Conservation (phyloP, 2,329 filamentous ascomycete species). For the Eutypella sp. region DNA sequence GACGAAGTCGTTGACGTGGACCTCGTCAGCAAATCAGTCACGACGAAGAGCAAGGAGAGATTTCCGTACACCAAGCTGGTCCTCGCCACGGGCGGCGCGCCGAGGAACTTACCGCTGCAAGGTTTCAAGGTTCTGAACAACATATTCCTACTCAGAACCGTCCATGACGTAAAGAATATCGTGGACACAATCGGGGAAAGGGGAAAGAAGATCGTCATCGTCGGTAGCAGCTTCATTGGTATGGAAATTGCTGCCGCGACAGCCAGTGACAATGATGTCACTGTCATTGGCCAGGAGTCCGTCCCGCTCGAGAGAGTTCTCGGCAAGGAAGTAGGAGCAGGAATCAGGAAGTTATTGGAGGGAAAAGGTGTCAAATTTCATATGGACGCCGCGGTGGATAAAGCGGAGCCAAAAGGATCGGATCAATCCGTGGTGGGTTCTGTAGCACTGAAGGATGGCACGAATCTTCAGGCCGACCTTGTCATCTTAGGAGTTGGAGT, state of each 20-base stretch:
- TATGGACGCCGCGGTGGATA: conserved; percentile 75
- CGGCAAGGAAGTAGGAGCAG: conserved; percentile 72
- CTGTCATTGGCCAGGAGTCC: conserved; percentile 83
- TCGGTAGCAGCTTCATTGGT: conserved; percentile 94
- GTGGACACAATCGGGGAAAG: conserved; percentile 73
- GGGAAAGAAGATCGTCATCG: conserved; percentile 85
- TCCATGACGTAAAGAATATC: conserved; percentile 76
- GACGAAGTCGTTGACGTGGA: conserved; percentile 70
- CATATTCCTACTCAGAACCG: conserved; percentile 75
- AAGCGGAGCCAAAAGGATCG: conserved; percentile 66
- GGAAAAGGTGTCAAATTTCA: conserved; percentile 86
- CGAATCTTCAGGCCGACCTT: conserved; percentile 76
- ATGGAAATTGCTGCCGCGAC: conserved; percentile 94
- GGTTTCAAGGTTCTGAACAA: conserved; percentile 85
- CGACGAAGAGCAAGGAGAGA: conserved; percentile 69
- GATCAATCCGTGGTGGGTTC: conserved; percentile 71
- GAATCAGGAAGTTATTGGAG: conserved; percentile 75
- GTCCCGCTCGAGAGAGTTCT: conserved; percentile 82
- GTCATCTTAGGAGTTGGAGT: conserved; percentile 92
- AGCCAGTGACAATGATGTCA: conserved; percentile 73
- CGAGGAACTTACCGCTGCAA: conserved; percentile 69
- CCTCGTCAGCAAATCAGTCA: conserved; percentile 66
- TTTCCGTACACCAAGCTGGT: conserved; percentile 82
- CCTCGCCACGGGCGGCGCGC: conserved; percentile 79
- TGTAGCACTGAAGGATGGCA: conserved; percentile 81